Evolutionary conservation across 2,329 filamentous ascomycete species (phyloP).

Genomic region (Cyphellophora attinorum): DNA sequence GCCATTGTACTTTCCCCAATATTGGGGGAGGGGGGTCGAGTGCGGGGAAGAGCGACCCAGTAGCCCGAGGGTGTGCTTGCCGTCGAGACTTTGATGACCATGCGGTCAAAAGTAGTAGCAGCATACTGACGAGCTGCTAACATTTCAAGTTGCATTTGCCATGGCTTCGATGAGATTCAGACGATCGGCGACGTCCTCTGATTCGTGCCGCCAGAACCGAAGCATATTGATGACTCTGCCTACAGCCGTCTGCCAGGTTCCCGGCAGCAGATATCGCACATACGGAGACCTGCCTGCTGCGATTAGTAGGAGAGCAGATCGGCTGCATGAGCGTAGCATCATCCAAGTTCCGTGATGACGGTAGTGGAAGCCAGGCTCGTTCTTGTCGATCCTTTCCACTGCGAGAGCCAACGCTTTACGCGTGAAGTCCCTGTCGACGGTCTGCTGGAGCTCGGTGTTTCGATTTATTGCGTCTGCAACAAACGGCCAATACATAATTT

Average conservation of each 20-base stretch:
- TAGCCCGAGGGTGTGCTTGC: too few relatives aligned
- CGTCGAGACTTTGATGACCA: too few relatives aligned
- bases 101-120: too few relatives aligned
- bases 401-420: slow-evolving; percentile 23
- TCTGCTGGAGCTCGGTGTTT: slow-evolving; percentile 19
- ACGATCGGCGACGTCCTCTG: slow-evolving; percentile 19
- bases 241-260: slow-evolving; percentile 19
- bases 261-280: slow-evolving; percentile 26
- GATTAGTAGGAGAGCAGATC: slow-evolving; percentile 23
- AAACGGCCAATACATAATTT: slow-evolving; percentile 30
- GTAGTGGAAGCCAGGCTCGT: slow-evolving; percentile 23
- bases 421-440: slow-evolving; percentile 14
- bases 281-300: slow-evolving; percentile 22
- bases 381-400: slow-evolving; percentile 25
- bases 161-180: slow-evolving; percentile 16
- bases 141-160: slow-evolving; percentile 4
- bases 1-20: too few relatives aligned
- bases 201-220: slow-evolving; percentile 21
- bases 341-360: slow-evolving; percentile 27
- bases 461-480: slow-evolving; percentile 22
- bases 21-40: too few relatives aligned
- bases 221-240: slow-evolving; percentile 20
- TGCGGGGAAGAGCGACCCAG: too few relatives aligned
- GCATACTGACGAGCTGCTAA: too few relatives aligned
- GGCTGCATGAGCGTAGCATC: slow-evolving; percentile 24